Evolutionary conservation across 352 stramenopile species (phyloP), one percentile per base, ranked within the genome.

Genomic region (Globisporangium radiosum): DNA sequence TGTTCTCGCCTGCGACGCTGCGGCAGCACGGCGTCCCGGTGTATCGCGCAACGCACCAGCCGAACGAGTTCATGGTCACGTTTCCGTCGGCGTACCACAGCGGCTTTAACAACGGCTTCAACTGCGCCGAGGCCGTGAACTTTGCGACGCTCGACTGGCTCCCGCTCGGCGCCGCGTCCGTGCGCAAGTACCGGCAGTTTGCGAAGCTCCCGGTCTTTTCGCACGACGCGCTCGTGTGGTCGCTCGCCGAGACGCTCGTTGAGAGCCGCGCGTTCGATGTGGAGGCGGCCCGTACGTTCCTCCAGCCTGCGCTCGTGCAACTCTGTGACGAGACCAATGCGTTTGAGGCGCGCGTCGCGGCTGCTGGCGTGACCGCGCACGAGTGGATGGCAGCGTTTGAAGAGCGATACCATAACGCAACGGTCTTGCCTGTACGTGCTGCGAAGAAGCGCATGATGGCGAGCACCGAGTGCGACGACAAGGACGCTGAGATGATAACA

Each of bases 51-150:
- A 87, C 92, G 9, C 97, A 99, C 64, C 62, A 95, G n/a, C 76
- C 95, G 6, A 98, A 98, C 57, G 93, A 99, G 69, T 99, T 98
- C 70, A 92, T 99, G 38, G 92, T 99, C 14, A 99, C 97, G 0
- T 99, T 99, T 64, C 97, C 97, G 50, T 96, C 94, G 4, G 87
- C 97, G 0, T 99, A 99, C 65, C 97, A 99, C 67, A 88, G 85
- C 44, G 97, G 97, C 9, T 99, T 99, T 61, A 99, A 96, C 70
- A 92, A 98, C 49, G 97, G 97, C 7, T 98, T 98, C 52, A 98
- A 97, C 53, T 90, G 88, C 52, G 89, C 85, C 2, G 89, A 97
- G 60, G 89, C 89, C 5, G 88, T 96, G 4, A 97, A 97, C 57
- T 97, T 97, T 64, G 89, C 89, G 2, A 94, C 87, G 0, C 56